Conservation (phyloP, 2,329 filamentous ascomycete species). For the Venturia pyrina region DNA sequence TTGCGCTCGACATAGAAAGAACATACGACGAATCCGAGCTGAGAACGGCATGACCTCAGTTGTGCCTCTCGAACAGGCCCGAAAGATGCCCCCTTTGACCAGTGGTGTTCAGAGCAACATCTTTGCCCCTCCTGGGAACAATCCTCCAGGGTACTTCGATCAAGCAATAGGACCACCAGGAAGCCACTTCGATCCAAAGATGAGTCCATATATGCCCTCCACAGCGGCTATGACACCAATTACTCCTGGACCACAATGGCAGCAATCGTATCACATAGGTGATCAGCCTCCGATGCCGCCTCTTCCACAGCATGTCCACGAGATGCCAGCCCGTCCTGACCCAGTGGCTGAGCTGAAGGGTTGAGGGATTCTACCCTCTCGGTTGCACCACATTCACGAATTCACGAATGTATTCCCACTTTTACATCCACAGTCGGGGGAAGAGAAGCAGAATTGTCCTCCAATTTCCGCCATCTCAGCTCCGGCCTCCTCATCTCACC, state of each 20-base stretch:
- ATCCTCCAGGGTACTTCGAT: not conserved
- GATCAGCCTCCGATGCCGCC: not conserved
- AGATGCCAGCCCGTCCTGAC: not conserved
- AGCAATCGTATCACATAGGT: not conserved
- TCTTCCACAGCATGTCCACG: not conserved
- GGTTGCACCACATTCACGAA: not conserved
- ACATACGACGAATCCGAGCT: not conserved
- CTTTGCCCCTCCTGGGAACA: not conserved
- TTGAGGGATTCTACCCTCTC: not conserved
- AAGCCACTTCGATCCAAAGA: not conserved
- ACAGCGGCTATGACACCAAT: not conserved
- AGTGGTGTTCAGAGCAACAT: not conserved
- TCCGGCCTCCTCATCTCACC: not conserved
- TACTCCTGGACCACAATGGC: not conserved
- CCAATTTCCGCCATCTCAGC: not conserved
- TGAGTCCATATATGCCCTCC: not conserved
- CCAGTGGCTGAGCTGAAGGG: not conserved
- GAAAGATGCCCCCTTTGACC: not conserved
- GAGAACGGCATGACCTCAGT: not conserved
- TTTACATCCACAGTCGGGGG: not conserved
- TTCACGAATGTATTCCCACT: not conserved
- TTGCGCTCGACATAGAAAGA: not conserved
- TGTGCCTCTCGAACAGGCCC: not conserved
- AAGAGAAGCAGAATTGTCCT: not conserved
- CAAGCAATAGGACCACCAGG: not conserved